A percentile compares a stretch with the other conserved stretches of the same genome.
These are phyloP conservation scores for Nicotiana obtusifolia DNA, from an alignment of 257 asterid genomes.

Conservation along the genomic window DNA sequence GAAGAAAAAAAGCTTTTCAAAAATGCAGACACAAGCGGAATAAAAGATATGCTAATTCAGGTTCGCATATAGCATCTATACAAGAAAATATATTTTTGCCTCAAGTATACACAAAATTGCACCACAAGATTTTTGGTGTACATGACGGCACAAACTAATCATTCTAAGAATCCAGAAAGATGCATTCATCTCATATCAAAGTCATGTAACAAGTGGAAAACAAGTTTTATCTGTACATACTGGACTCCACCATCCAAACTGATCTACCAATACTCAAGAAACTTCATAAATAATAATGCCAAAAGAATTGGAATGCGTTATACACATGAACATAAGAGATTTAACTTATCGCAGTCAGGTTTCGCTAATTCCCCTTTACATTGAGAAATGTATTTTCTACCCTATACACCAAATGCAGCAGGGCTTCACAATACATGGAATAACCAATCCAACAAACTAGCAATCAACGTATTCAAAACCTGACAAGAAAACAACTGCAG, in stretches of 20 bases:
- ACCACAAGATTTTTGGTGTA: background rate
- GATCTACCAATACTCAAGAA: background rate
- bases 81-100: background rate
- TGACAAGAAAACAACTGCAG: background rate
- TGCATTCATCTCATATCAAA: background rate
- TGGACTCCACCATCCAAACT: slow-evolving; percentile 1
- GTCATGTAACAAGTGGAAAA: background rate
- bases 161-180: background rate
- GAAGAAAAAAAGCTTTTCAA: too few species aligned
- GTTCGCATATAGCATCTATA: background rate
- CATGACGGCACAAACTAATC: background rate
- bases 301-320: background rate
- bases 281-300: background rate
- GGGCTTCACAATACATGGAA: background rate
- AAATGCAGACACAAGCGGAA: too few species aligned
- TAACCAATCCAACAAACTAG: background rate
- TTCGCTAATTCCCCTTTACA: background rate
- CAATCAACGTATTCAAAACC: background rate
- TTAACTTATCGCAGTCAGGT: background rate
- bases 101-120: background rate
- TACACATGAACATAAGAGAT: background rate
- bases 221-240: background rate
- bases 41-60: background rate
- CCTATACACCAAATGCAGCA: background rate
- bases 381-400: background rate